Evolutionary conservation across 352 stramenopile genomes (phyloP), one percentile per base, ranked within the genome.

Genomic region (Pythium apleroticum): DNA sequence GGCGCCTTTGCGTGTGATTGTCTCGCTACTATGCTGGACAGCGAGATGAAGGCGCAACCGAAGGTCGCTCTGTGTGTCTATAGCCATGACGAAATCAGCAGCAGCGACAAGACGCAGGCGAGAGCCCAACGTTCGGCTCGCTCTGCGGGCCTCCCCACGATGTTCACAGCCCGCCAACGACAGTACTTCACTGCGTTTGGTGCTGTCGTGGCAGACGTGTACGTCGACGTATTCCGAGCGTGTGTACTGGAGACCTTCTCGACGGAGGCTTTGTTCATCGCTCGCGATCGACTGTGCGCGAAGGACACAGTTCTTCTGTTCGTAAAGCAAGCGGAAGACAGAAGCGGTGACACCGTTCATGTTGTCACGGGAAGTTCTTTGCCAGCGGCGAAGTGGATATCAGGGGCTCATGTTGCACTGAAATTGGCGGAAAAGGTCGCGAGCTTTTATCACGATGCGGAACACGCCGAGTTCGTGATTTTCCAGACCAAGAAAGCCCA

Each of bases 21-120:
- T 33, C 64, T 95, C 14, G 73, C 82, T 1, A 76, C 77, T 0
- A 89, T 95, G 77, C 33, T 95, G 0, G 86, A 95, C 58, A 35
- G 41, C 14, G 45, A 53, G 9, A 25, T 75, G 3, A 15, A 9
- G 15, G 41, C 31, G 7, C 37, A 37, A 11, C 71, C 78, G 1
- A 52, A 73, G 14, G 58, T 89, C 9, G 84, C 84, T 1, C 50
- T 92, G 0, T 91, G 77, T 17, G 62, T 92, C 0, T 93, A 76
- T 53, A 84, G 78, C 52, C 76, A 89, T 39, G 80, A 86, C 19
- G 10, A 72, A 41, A 31, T 39, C 54, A 37, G 72, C 53, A 14
- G 60, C 59, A 27, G 22, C 27, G 20, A 69, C 22, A 31, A 50
- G 27, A 48, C 6, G 20, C 25, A 46, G 3, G 17, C 12, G 24